Conservation (phyloP, 306 rosid species). For the Ziziphus jujuba region DNA sequence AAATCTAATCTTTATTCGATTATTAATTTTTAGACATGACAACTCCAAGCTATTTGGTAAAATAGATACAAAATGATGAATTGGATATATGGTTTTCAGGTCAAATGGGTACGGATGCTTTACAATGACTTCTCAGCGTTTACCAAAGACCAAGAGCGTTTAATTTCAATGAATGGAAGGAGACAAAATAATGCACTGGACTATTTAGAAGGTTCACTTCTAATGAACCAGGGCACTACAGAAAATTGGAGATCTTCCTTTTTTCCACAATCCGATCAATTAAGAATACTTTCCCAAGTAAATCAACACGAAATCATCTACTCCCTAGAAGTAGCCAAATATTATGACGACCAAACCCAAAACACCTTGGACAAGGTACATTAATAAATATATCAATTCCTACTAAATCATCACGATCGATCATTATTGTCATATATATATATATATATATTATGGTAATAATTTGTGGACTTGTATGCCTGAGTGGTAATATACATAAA, state of each 20-base stretch:
- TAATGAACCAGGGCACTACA: slow-evolving; percentile 68
- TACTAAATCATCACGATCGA: too few species aligned
- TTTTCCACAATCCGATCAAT: slow-evolving; percentile 71
- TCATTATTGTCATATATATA: too few species aligned
- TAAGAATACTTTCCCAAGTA: slow-evolving; percentile 53
- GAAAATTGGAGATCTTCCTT: slow-evolving; percentile 94
- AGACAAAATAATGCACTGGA: slow-evolving; percentile 46
- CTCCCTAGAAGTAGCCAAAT: slow-evolving; percentile 72
- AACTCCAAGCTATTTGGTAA: background rate
- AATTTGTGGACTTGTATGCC: too few species aligned
- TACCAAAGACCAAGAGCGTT: slow-evolving; percentile 36
- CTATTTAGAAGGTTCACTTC: slow-evolving; percentile 73
- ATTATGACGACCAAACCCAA: slow-evolving; percentile 49
- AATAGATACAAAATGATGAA: background rate
- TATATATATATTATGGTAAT: background rate
- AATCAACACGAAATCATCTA: slow-evolving; percentile 53
- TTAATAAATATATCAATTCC: background rate
- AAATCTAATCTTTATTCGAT: background rate
- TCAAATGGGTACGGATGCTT: slow-evolving; percentile 73
- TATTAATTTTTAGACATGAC: background rate
- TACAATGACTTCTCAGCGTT: slow-evolving; percentile 59
- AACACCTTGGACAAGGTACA: slow-evolving; percentile 50
- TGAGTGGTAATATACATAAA: background rate
- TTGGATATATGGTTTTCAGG: slow-evolving; percentile 35
- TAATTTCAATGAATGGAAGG: slow-evolving; percentile 42